Conservation (phyloP, 192 early-diverging fungal genomes). For the Radiomyces spectabilis region DNA sequence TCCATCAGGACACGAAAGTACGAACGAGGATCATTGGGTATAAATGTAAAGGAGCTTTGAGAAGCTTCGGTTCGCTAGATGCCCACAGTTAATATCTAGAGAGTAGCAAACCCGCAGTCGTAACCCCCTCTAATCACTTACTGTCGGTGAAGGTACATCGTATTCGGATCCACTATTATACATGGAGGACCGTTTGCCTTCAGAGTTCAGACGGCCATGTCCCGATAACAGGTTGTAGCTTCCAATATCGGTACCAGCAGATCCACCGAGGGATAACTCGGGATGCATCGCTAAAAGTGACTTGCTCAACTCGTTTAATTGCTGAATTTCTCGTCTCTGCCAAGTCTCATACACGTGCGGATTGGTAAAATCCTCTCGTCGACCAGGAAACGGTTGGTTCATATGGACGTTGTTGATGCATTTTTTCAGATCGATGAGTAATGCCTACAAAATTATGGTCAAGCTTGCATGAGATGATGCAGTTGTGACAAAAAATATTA, state of each 20-base stretch:
- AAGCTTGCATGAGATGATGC: too few species aligned
- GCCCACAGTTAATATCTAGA: too few species aligned
- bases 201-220: too few species aligned
- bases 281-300: constrained; percentile 28
- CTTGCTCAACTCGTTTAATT: constrained; percentile 39
- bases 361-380: constrained; percentile 39
- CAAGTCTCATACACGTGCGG: constrained; percentile 44
- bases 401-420: constrained; percentile 36
- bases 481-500: neutral
- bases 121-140: too few species aligned
- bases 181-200: too few species aligned
- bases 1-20: constrained; percentile 55
- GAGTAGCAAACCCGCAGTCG: too few species aligned
- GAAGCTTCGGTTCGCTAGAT: neutral
- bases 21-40: constrained; percentile 49
- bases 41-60: constrained; percentile 38
- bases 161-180: too few species aligned
- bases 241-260: constrained; percentile 16
- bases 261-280: constrained; percentile 18
- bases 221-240: constrained; percentile 5
- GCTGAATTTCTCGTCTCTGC: constrained; percentile 42
- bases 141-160: too few species aligned
- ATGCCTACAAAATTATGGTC: constrained; percentile 17
- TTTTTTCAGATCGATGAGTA: constrained; percentile 42
- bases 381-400: constrained; percentile 24